These are phyloP conservation scores for Torrubiellomyces zombiae DNA, from an alignment of 2,329 filamentous ascomycete species.

Conservation along the genomic window DNA sequence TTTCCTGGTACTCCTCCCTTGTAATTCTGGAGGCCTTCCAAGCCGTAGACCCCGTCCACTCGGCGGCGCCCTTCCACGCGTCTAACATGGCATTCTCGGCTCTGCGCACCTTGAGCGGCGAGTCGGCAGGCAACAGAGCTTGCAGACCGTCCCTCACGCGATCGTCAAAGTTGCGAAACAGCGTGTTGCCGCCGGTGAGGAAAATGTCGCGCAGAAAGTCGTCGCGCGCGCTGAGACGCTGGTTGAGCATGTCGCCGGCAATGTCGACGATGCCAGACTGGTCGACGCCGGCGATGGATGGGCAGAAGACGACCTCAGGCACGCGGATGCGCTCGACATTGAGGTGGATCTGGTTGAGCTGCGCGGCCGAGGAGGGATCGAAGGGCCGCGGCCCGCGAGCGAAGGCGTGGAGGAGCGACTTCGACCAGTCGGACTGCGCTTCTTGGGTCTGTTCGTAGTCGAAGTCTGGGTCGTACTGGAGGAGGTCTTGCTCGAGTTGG, in stretches of 20 bases:
- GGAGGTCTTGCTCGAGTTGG: conserved; percentile 64
- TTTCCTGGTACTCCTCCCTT: conserved; percentile 74
- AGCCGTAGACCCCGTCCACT: conserved; percentile 52
- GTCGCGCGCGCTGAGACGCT: conserved; percentile 55
- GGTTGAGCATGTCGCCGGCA: conserved; percentile 71
- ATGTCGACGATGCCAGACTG: conserved; percentile 91
- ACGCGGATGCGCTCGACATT: conserved; percentile 94
- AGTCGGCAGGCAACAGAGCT: conserved; percentile 52
- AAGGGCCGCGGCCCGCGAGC: conserved; percentile 75
- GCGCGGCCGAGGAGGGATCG: conserved; percentile 58
- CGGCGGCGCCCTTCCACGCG: conserved; percentile 84
- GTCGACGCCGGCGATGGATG: conserved; percentile 78
- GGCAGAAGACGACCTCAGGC: conserved; percentile 85
- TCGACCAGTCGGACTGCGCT: conserved; percentile 90
- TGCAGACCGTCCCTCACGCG: conserved; percentile 57
- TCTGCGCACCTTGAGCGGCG: conserved; percentile 50
- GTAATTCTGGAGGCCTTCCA: conserved; percentile 54
- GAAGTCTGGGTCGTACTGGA: conserved; percentile 75
- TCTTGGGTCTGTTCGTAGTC: conserved; percentile 84
- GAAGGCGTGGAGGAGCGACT: conserved; percentile 80
- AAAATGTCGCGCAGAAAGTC: conserved; percentile 76
- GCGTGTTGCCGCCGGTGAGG: conserved; percentile 79
- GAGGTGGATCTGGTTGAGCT: conserved; percentile 79
- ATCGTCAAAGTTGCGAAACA: conserved; percentile 78
- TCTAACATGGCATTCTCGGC: conserved; percentile 68